Evolutionary conservation across 352 stramenopile genomes (phyloP), one percentile per base, ranked within the genome.

Genomic region (Phytopythium mirpurense): DNA sequence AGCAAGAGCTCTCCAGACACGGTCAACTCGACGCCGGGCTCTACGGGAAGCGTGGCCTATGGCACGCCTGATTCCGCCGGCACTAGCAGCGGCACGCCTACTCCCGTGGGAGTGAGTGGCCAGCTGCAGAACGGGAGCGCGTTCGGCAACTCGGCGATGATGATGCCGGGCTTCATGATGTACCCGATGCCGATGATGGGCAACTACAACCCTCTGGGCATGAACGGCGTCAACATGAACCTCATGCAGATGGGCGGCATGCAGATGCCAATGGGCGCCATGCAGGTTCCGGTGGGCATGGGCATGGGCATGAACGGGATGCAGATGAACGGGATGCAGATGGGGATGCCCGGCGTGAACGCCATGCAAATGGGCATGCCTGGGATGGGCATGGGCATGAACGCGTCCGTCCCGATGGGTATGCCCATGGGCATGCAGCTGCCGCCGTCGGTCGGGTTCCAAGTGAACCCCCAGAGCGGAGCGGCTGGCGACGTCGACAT

Each of bases 121-220:
- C 47, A 45, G 16, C 65, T 65, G 27, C 66, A 50, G 43, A 51
- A 65, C 42, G 38, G n/a, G n/a, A 65, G 59, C 18, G 51, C 26
- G 29, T 66, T 72, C 36, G 55, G 56, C 10, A 31, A 60, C 6
- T 71, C 64, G 48, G 68, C 67, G 55, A 88, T 90, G 78, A 85
- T 88, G 76, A 79, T 89, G 65, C 83, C 83, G 23, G 75, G 79
- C 29, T 90, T 93, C 51, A 84, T 93, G 70, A 88, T 91, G 80
- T 90, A 89, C 51, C 63, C 75, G 46, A 78, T 82, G 67, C 74
- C 69, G 27, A 90, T 91, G 78, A 87, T 91, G 76, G 72, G 72
- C 50, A 81, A 76, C 51, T 81, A 69, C 26, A 51, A 77, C 62
- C 60, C 59, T 45, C 21, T 46, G 16, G 27, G 50, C 37, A 56